phyloP scores from a whole-genome alignment of 2,329 filamentous ascomycete genomes.

The Aureobasidium sp. region DNA sequence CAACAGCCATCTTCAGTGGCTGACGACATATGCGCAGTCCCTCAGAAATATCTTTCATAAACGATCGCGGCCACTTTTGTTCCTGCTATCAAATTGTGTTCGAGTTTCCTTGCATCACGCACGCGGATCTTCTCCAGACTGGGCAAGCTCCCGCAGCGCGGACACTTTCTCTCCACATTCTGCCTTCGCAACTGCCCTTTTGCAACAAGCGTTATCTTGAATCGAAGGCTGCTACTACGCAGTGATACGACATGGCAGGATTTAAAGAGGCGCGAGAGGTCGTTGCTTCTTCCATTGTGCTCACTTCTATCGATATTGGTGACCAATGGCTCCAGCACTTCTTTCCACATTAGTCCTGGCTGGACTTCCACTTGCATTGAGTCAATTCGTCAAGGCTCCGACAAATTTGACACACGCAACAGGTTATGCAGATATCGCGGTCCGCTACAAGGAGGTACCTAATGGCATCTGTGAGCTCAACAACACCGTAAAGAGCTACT shows the following conservation, averaged over 20 bases:
- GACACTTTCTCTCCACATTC: background rate
- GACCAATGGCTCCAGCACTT: background rate
- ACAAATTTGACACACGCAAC: conserved; percentile 38
- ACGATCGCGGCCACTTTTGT: no score
- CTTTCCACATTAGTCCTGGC: background rate
- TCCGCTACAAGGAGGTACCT: conserved; percentile 53
- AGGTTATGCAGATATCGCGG: conserved; percentile 43
- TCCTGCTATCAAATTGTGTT: background rate
- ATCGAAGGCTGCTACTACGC: background rate
- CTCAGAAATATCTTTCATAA: no score
- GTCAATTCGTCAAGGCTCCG: conserved; percentile 42
- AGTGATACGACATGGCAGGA: background rate
- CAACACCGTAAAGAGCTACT: conserved; percentile 49
- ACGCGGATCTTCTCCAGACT: background rate
- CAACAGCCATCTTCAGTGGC: background rate
- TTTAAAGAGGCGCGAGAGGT: background rate
- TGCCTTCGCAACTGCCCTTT: conserved; percentile 2
- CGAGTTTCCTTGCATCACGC: background rate
- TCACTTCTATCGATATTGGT: background rate
- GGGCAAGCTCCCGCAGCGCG: background rate
- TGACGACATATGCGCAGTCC: no score
- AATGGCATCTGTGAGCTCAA: conserved; percentile 51
- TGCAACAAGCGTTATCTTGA: conserved; percentile 8
- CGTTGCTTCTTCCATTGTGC: background rate
- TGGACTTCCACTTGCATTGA: conserved; percentile 12